These are phyloP conservation scores for Neurospora sp. DNA, from an alignment of 495 filamentous ascomycete genomes.

Conservation along the genomic window DNA sequence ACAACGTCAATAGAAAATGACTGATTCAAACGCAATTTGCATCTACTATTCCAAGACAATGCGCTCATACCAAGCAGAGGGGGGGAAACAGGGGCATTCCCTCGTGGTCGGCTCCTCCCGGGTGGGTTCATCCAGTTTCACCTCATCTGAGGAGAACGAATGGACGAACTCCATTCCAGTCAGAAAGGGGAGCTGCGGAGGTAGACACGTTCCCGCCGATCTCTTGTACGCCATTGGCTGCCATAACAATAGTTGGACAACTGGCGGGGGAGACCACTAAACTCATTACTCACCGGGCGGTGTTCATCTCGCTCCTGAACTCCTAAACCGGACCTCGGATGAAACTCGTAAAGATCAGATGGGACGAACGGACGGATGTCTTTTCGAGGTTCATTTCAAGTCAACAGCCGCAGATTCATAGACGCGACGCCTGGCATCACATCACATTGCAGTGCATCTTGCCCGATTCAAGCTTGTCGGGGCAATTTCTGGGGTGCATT, in stretches of 20 bases:
- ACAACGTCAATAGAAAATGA: background rate
- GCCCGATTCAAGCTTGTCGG: background rate
- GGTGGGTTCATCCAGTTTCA: background rate
- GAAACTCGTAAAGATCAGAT: background rate
- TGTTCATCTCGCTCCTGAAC: background rate
- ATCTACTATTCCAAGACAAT: background rate
- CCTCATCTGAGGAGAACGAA: background rate
- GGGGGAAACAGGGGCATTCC: background rate
- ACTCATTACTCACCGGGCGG: background rate
- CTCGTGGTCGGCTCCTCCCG: background rate
- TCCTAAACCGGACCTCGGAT: background rate
- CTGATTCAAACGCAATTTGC: background rate
- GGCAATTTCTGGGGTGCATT: background rate
- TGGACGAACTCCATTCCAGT: no score
- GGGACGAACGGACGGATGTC: background rate
- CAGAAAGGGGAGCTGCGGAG: background rate
- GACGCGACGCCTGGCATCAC: background rate
- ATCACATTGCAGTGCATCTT: background rate
- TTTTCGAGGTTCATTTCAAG: background rate
- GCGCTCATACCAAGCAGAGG: background rate
- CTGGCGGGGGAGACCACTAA: background rate
- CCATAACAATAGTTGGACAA: background rate
- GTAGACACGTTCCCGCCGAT: background rate
- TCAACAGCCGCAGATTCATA: background rate
- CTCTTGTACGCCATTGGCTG: background rate